phyloP scores from a whole-genome alignment of 2,329 filamentous ascomycete genomes.

The Cytospora leucostoma region DNA sequence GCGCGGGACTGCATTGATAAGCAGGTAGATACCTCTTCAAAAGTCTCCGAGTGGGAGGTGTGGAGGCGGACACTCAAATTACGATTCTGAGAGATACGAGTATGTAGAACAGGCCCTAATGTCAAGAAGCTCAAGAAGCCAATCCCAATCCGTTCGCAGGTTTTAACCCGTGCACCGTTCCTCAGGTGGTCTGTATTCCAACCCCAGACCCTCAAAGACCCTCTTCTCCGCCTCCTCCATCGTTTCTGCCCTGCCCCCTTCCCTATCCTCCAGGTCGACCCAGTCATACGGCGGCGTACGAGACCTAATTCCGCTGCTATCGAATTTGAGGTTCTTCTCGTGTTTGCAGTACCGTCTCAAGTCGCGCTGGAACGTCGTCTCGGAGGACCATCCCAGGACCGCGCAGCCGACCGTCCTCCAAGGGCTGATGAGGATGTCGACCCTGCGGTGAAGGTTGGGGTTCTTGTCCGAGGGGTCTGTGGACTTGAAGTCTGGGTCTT shows the following conservation, averaged over 20 bases:
- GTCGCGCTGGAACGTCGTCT: slow-evolving; percentile 87
- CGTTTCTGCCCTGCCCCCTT: slow-evolving; percentile 54
- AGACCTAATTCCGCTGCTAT: slow-evolving; percentile 81
- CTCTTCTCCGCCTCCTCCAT: slow-evolving; percentile 75
- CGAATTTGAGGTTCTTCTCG: slow-evolving; percentile 77
- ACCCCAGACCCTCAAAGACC: slow-evolving; percentile 75
- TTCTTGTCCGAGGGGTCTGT: slow-evolving; percentile 55
- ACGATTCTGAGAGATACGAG: not conserved
- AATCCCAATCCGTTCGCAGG: not conserved
- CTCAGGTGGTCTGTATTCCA: slow-evolving; percentile 66
- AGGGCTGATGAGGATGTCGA: slow-evolving; percentile 88
- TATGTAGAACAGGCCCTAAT: not conserved
- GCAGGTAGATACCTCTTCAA: not conserved
- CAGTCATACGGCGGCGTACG: slow-evolving; percentile 51
- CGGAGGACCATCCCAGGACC: slow-evolving; percentile 84
- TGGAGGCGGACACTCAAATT: no score
- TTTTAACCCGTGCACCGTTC: slow-evolving; percentile 67
- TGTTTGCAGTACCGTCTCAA: slow-evolving; percentile 77
- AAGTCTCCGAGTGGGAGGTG: no score
- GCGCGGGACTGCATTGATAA: not conserved
- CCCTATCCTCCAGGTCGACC: slow-evolving; percentile 69
- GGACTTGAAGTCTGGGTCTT: slow-evolving; percentile 58
- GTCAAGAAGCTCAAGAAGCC: not conserved
- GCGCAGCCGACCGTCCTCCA: slow-evolving; percentile 91
- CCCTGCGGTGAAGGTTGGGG: slow-evolving; percentile 74